phyloP scores from a whole-genome alignment of 2,329 filamentous ascomycete species.

The Westerdykella sp. region DNA sequence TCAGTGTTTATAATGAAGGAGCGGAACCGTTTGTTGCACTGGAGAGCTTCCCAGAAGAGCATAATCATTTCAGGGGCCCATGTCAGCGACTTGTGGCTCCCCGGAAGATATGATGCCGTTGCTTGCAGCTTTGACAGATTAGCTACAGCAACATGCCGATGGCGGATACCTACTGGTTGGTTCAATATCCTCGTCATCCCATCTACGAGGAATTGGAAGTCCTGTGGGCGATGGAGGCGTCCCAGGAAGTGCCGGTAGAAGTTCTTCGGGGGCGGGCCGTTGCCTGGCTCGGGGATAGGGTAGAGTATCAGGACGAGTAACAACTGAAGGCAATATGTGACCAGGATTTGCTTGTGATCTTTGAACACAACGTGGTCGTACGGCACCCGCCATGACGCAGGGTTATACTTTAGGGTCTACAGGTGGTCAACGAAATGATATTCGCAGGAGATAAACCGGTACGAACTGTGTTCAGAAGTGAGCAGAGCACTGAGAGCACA shows the following conservation, averaged over 20 bases:
- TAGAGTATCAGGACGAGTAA: slow-evolving; percentile 82
- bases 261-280: slow-evolving; percentile 67
- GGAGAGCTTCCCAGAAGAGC: slow-evolving; percentile 93
- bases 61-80: slow-evolving; percentile 95
- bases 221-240: slow-evolving; percentile 82
- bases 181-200: slow-evolving; percentile 90
- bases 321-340: slow-evolving; percentile 86
- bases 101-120: slow-evolving; percentile 80
- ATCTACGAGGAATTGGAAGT: slow-evolving; percentile 95
- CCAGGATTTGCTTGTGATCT: slow-evolving; percentile 81
- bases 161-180: slow-evolving; percentile 56
- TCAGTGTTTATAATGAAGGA: slow-evolving; percentile 97
- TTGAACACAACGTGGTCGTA: slow-evolving; percentile 91
- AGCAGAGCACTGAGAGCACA: slow-evolving; percentile 84
- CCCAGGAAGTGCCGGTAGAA: slow-evolving; percentile 90
- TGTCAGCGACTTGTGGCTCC: slow-evolving; percentile 69
- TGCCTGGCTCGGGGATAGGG: slow-evolving; percentile 71
- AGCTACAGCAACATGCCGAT: slow-evolving; percentile 10
- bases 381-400: slow-evolving; percentile 85
- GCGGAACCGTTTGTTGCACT: slow-evolving; percentile 95
- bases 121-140: slow-evolving; percentile 59
- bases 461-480: slow-evolving; percentile 82
- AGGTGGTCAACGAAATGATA: slow-evolving; percentile 11
- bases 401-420: slow-evolving; percentile 90
- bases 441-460: neutral